Base-by-base conservation (phyloP, 2,329 filamentous ascomycete species). In the Shiraia sp. region DNA sequence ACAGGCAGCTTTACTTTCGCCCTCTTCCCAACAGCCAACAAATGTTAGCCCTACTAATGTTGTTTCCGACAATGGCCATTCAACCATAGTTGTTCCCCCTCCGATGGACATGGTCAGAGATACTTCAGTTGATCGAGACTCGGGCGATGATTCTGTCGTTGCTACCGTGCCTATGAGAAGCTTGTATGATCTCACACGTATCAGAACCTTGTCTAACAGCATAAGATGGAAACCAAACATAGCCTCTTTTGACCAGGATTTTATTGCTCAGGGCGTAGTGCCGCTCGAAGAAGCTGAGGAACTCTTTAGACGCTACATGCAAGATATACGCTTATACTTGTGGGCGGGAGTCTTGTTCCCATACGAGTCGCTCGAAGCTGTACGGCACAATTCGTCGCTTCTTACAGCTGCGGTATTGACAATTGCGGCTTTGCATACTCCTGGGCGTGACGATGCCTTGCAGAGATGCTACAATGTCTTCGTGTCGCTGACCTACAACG, bases 31-130 rank as follows among this genome's bases (percentile, higher is more conserved):
- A 33, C 45, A 49, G n/a, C 43, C 47, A 12, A 25, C 51, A 28
- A 47, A 43, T 32, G 40, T 59, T 32, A 61, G 57, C 31, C 61
- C 62, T 13, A 42, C 51, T 2, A 63, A 63, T 36, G 49, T 52
- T 9, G 35, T 55, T 10, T 57, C 56, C 13, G 60, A 65, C 24
- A 58, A 56, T 17, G 53, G 56, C 2, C 45, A 49, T 22, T 49
- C 52, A 14, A 56, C 52, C 14, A 49, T 58, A 27, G 53, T 65
- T 30, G 50, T 60, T 14, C 55, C 55, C 8, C 57, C 61, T 7
- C 55, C 55, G 6, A 65, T 66, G 59, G 61, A 60, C 22, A 66
- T 66, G 59, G 66, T 61, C 6, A 52, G 63, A 24, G 64, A 66
- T 28, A 63, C 61, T 16, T 65, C 61, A 4, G 49, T 58, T 12